Percentiles rank a stretch among this genome's conserved stretches.
These are phyloP conservation scores for Aspergillus mulundensis DNA, from an alignment of 495 filamentous ascomycete species.

Conservation along the genomic window DNA sequence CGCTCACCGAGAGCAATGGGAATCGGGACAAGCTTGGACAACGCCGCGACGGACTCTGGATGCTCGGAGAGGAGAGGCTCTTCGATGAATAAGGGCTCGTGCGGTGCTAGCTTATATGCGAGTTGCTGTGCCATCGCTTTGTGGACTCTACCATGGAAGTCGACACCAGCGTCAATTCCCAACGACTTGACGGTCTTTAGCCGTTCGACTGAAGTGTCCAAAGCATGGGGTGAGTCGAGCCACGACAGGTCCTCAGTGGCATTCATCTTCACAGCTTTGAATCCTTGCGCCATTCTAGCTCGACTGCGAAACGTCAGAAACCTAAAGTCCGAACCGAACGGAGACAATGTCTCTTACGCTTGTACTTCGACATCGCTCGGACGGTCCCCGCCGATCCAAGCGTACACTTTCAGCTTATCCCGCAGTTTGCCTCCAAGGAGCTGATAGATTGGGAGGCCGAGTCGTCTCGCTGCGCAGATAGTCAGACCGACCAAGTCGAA, in stretches of 20 bases:
- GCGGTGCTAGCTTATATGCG: constrained; percentile 62
- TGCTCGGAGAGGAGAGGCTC: constrained; percentile 72
- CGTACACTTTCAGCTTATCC: constrained; percentile 68
- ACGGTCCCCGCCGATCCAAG: constrained; percentile 78
- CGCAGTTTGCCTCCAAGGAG: constrained; percentile 70
- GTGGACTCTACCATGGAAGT: constrained; percentile 75
- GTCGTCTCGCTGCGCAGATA: constrained; percentile 20
- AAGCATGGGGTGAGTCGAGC: constrained; percentile 63
- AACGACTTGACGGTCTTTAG: constrained; percentile 63
- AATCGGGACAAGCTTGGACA: constrained; percentile 54
- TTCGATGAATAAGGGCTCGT: constrained; percentile 70
- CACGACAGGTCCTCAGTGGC: constrained; percentile 72
- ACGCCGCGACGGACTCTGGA: constrained; percentile 59
- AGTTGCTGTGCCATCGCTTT: constrained; percentile 77
- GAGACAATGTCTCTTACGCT: background rate
- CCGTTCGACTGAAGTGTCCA: constrained; percentile 60
- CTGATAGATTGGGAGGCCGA: constrained; percentile 64
- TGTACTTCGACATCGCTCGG: constrained; percentile 56
- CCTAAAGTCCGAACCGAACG: background rate
- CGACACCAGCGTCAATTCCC: constrained; percentile 66
- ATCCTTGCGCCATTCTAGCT: constrained; percentile 63
- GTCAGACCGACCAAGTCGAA: background rate
- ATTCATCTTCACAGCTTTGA: constrained; percentile 75
- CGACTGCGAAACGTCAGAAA: constrained; percentile 46
- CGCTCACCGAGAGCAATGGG: constrained; percentile 77